Percentiles rank a stretch among this genome's conserved stretches.
Conservation (phyloP, 352 stramenopile genomes). For the Peronospora belbahrii region DNA sequence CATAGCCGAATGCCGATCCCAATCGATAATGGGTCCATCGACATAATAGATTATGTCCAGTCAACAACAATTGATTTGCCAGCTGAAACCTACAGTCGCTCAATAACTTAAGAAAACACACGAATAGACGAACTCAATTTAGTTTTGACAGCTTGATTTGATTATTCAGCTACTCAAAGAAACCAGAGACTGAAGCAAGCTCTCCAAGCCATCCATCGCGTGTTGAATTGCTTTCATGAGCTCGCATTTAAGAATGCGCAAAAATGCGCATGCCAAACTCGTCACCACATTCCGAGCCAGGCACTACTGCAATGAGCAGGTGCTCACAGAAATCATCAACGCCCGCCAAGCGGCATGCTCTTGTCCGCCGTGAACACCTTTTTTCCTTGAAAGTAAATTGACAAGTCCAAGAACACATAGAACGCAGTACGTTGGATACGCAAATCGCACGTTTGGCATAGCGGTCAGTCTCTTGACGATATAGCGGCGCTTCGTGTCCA, state of each 20-base stretch:
- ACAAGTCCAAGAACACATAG: slow-evolving; percentile 92
- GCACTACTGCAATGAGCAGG: slow-evolving; percentile 91
- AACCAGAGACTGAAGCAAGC: slow-evolving; percentile 45
- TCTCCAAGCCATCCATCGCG: slow-evolving; percentile 58
- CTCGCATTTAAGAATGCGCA: no score
- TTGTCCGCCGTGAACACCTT: slow-evolving; percentile 27
- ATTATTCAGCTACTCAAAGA: slow-evolving; percentile 27
- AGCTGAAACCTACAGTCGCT: no score
- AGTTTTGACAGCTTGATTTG: no score
- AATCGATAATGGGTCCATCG: no score
- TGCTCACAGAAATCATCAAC: slow-evolving; percentile 84
- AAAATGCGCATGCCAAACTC: slow-evolving; percentile 90
- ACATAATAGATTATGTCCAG: no score
- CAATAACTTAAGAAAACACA: no score
- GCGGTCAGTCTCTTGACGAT: slow-evolving; percentile 70
- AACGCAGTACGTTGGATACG: slow-evolving; percentile 90
- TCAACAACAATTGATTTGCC: no score
- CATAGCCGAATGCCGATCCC: no score
- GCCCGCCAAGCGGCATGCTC: slow-evolving; percentile 38
- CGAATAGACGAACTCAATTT: no score
- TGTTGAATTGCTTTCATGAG: slow-evolving; percentile 74
- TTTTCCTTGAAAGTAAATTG: slow-evolving; percentile 57
- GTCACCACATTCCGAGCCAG: slow-evolving; percentile 91
- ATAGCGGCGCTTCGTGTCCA: slow-evolving; percentile 87
- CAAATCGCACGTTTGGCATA: slow-evolving; percentile 80